Evolutionary conservation across 352 stramenopile genomes (phyloP), one percentile per base, ranked within the genome.

Genomic region (Phytophthora syringae): DNA sequence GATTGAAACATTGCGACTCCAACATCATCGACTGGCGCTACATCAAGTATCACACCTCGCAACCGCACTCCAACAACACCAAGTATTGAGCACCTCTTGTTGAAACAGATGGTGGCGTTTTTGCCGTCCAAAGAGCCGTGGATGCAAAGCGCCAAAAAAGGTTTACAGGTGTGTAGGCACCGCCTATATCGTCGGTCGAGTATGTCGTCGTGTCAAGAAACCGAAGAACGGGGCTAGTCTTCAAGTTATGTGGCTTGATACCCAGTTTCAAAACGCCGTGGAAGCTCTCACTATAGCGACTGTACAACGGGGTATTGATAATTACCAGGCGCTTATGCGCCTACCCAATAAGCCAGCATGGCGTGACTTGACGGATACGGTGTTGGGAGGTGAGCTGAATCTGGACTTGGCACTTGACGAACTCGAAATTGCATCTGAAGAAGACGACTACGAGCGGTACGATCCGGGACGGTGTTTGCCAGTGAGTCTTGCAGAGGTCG

Each of bases 151-250:
- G 13, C 21, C 49, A 49, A 59, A 36, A n/a, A 59, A 59, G 37
- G 37, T 59, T n/a, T 50, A 59, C n/a, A 59, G 27, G 37, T 59
- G 52, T 49, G 37, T 59, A 42, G 52, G 52, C 3, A 59, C 37
- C n/a, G 24, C 52, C 36, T 32, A 59, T 48, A 59, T 34, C 20
- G 40, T 47, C 7, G 40, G 40, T 11, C 40, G 40, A 47, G 9
- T 47, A 47, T 47, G 40, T 47, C 40, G 18, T 47, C 40, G 40
- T 47, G 40, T 47, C 40, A 47, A 47, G 40, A 47, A 47, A 47
- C 40, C 40, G 21, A 25, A 47, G 40, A n/a, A 47, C 9, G 20
- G 18, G 18, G 40, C 40, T 27, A 27, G n/a, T 59, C 37, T 49
- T 0, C 52, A 42, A 50, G 22, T 59, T 13, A 52, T 36, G 40